Base-by-base conservation (phyloP, 441 rosid genomes). In the Theobroma grandiflorum region DNA sequence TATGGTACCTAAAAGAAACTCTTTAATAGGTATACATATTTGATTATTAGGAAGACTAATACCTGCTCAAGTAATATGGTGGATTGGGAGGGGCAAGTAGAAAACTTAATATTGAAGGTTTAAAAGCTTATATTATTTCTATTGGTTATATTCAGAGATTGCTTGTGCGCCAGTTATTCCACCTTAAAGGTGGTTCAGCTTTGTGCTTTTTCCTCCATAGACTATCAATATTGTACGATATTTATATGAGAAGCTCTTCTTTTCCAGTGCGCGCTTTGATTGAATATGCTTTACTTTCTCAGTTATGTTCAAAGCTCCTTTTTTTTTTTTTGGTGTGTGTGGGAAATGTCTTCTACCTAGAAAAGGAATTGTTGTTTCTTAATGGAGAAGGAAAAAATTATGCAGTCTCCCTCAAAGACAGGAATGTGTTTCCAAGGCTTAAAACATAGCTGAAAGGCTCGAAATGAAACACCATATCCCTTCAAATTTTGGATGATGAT, bases 321-420 rank as follows among this genome's bases (percentile, higher is more conserved):
- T 57, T 37, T 42, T 43, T 45, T 62, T 20, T 72, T 4, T n/a
- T n/a, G n/a, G 42, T 2, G 20, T 69, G 62, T 6, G 40, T 77
- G 75, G 14, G 53, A 81, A 79, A 37, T 62, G 45, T n/a, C 43
- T 61, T 15, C 57, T 4, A 26, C 77, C 8, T 35, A 9, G 45
- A 37, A 37, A 35, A 20, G 6, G 31, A 37, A 26, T 8, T 75
- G n/a, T 40, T 40, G 52, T 89, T 91, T 79, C 94, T 91, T 91
- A 91, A 80, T 11, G 68, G 75, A 53, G 85, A 91, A 91, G 91
- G 42, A 83, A 91, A 78, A 74, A 26, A 37, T 0, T 26, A 26
- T 31, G 35, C 4, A 31, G 12, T 18, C 3, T 31, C 16, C 65
- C 11, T 22, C 5, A 6, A 20, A 57, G 62, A 57, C 62, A 8